A percentile compares a stretch with the other conserved stretches of the same genome.
These are phyloP conservation scores for Echria macrotheca DNA, from an alignment of 495 filamentous ascomycete genomes.

Conservation along the genomic window DNA sequence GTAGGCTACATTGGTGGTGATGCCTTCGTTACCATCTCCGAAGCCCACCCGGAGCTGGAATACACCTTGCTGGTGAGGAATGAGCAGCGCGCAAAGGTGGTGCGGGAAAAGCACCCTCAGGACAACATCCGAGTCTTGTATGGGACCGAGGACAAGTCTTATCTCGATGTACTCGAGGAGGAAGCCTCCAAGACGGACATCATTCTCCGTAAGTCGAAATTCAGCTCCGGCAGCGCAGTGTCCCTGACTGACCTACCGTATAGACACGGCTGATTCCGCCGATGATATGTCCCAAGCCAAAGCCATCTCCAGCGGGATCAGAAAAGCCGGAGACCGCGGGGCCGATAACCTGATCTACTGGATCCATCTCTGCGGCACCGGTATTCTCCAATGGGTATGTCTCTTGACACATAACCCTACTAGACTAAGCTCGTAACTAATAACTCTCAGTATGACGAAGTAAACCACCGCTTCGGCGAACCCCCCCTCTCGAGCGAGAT, in stretches of 20 bases:
- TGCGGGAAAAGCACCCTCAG: conserved; percentile 54
- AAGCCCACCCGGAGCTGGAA: conserved; percentile 64
- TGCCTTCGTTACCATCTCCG: conserved; percentile 51
- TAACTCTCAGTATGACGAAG: conserved; percentile 37
- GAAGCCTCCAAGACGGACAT: conserved; percentile 61
- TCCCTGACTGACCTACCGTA: too few species aligned
- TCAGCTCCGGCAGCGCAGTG: neutral
- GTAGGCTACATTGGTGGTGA: conserved; percentile 79
- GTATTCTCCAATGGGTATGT: conserved; percentile 37
- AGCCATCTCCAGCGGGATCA: conserved; percentile 39
- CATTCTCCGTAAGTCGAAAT: conserved; percentile 50
- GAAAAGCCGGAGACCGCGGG: conserved; percentile 36
- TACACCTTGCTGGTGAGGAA: conserved; percentile 63
- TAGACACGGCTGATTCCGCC: conserved; percentile 45
- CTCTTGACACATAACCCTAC: neutral
- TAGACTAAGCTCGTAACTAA: neutral
- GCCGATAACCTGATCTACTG: conserved; percentile 43
- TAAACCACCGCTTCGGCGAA: conserved; percentile 36
- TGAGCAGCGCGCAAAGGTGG: conserved; percentile 55
- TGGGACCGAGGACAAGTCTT: conserved; percentile 46
- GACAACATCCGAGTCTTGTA: conserved; percentile 46
- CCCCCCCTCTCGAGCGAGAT: conserved; percentile 31
- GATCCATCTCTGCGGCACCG: conserved; percentile 44
- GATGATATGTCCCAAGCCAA: conserved; percentile 37
- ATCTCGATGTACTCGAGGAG: conserved; percentile 47